Evolutionary conservation across 169 alveolate genomes (phyloP).

Genomic region (Cryptosporidium tyzzeri): DNA sequence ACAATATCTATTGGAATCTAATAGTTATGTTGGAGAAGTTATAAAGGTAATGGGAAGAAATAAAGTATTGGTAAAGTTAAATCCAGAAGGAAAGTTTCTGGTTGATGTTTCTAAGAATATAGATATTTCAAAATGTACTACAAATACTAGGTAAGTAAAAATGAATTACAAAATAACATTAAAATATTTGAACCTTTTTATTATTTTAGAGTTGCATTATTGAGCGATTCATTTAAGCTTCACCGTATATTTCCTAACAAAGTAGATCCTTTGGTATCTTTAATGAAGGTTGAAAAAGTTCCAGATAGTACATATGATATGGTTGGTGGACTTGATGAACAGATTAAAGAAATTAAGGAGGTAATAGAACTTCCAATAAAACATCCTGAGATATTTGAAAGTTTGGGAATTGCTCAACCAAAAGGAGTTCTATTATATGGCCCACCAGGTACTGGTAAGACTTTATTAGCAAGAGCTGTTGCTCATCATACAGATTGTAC

Average conservation of each 20-base stretch:
- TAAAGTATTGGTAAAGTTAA: slow-evolving; percentile 95
- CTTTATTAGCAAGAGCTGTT: slow-evolving; percentile 99
- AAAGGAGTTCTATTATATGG: slow-evolving; percentile 92
- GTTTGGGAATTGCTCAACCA: slow-evolving; percentile 97
- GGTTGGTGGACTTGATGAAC: slow-evolving; percentile 99
- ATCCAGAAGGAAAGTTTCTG: slow-evolving; percentile 98
- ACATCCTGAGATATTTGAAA: slow-evolving; percentile 99
- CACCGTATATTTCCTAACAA: slow-evolving; percentile 96
- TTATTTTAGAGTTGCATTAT: slow-evolving; percentile 81
- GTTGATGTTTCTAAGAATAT: slow-evolving; percentile 93
- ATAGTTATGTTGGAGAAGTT: slow-evolving; percentile 98
- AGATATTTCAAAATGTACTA: slow-evolving; percentile 92
- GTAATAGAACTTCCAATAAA: slow-evolving; percentile 99
- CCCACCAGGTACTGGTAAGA: slow-evolving; percentile 94
- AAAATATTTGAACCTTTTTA: too few relatives aligned
- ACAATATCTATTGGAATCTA: slow-evolving; percentile 93
- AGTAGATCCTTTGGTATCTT: slow-evolving; percentile 98
- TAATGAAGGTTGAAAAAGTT: slow-evolving; percentile 99
- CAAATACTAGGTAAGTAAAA: slow-evolving; percentile 89
- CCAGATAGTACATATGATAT: slow-evolving; percentile 99
- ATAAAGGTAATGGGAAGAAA: slow-evolving; percentile 97
- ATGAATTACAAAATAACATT: too few relatives aligned
- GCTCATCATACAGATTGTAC: slow-evolving; percentile 99
- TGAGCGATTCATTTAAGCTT: slow-evolving; percentile 89
- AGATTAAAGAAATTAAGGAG: slow-evolving; percentile 98